phyloP scores from a whole-genome alignment of 306 rosid genomes.

The Albizia julibrissin region DNA sequence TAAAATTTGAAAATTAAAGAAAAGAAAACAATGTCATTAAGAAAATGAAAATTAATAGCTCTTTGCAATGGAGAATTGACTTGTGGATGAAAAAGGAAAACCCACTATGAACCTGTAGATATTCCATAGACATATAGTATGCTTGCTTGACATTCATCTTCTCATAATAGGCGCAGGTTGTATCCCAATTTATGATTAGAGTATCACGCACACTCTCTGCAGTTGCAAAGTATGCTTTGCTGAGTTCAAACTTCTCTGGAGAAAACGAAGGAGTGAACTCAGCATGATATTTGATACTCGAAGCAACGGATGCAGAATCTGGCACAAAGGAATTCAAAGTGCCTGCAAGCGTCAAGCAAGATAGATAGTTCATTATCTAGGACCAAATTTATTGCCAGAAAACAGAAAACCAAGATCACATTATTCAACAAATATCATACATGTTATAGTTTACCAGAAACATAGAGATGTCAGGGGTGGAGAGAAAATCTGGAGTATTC shows the following conservation, averaged over 20 bases:
- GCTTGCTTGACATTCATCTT: slow-evolving; percentile 80
- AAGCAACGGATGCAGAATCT: slow-evolving; percentile 70
- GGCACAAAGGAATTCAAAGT: slow-evolving; percentile 45
- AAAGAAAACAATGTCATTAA: neutral
- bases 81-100: slow-evolving; percentile 26
- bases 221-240: slow-evolving; percentile 80
- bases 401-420: neutral
- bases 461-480: neutral
- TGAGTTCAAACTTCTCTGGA: slow-evolving; percentile 66
- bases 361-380: neutral
- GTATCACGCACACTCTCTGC: slow-evolving; percentile 87
- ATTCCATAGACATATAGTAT: slow-evolving; percentile 95
- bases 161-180: slow-evolving; percentile 64
- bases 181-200: slow-evolving; percentile 88
- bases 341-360: slow-evolving; percentile 34
- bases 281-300: slow-evolving; percentile 89
- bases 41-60: slow-evolving; percentile 9
- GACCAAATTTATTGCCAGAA: neutral
- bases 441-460: neutral
- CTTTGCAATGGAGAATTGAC: slow-evolving; percentile 16
- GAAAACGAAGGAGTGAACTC: slow-evolving; percentile 86
- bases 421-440: neutral
- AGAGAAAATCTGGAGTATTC: neutral
- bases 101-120: slow-evolving; percentile 73
- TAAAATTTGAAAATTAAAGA: slow-evolving; percentile 18